A percentile compares a stretch with the other conserved stretches of the same genome.
Conservation (phyloP, 1,139 yeast genomes). For the Scheffersomyces lignicola region DNA sequence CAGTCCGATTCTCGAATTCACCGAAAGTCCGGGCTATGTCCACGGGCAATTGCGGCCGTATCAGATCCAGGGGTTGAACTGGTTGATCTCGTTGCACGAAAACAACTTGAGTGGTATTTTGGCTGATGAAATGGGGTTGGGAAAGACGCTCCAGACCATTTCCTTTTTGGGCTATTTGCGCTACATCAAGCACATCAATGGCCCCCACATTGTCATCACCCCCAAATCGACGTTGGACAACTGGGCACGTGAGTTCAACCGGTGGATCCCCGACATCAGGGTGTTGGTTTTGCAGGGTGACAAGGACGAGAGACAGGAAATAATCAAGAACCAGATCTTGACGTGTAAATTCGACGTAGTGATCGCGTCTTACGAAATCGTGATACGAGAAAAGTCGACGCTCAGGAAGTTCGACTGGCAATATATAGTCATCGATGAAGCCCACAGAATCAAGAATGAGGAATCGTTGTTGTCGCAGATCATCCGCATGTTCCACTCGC, state of each 20-base stretch:
- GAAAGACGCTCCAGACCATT: conserved; percentile 92
- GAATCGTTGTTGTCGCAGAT: conserved; percentile 74
- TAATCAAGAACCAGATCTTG: conserved; percentile 52
- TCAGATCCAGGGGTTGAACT: conserved; percentile 90
- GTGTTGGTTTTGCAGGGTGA: conserved; percentile 73
- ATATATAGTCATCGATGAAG: conserved; percentile 76
- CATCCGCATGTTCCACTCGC: conserved; percentile 69
- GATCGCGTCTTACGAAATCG: conserved; percentile 74
- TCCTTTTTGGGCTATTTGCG: conserved; percentile 76
- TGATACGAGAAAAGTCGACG: conserved; percentile 67
- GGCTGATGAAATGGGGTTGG: conserved; percentile 98
- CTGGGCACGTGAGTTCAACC: conserved; percentile 75
- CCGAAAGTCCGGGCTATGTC: conserved; percentile 65
- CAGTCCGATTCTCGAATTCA: conserved; percentile 51
- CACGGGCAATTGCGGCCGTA: conserved; percentile 72
- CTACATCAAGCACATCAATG: conserved; percentile 57
- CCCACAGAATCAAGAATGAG: conserved; percentile 79
- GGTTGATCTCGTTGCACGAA: conserved; percentile 83
- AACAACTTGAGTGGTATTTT: conserved; percentile 86
- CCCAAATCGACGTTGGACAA: conserved; percentile 81
- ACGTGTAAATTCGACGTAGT: conserved; percentile 71
- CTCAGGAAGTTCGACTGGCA: conserved; percentile 70
- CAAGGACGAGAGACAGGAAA: conserved; percentile 58
- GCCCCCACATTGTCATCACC: conserved; percentile 73
- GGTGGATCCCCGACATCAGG: conserved; percentile 78